These are phyloP conservation scores for Corniculantispora saksenae DNA, from an alignment of 2,329 filamentous ascomycete species.

Conservation along the genomic window DNA sequence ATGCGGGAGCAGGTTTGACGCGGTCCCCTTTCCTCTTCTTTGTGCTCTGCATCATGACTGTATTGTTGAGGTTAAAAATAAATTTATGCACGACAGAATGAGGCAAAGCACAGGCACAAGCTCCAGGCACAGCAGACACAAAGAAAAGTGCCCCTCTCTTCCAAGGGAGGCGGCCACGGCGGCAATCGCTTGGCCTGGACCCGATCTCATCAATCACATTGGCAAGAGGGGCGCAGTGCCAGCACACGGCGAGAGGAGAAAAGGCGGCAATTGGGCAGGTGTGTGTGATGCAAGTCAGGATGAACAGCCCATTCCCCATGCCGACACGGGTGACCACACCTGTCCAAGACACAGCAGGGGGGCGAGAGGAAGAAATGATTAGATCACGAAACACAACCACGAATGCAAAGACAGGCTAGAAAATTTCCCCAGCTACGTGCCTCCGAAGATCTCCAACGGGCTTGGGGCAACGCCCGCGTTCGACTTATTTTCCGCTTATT, in stretches of 20 bases:
- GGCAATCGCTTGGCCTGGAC: slow-evolving; percentile 12
- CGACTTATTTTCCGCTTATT: neutral
- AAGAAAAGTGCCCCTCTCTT: slow-evolving; percentile 3
- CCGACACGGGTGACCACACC: neutral
- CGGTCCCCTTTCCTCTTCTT: neutral
- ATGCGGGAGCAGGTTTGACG: neutral
- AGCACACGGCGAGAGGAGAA: neutral
- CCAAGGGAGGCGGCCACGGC: slow-evolving; percentile 1
- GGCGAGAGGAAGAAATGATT: slow-evolving; percentile 10
- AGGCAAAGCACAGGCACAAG: slow-evolving; percentile 1
- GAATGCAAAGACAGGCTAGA: neutral
- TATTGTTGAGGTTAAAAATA: slow-evolving; percentile 18
- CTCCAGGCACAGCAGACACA: slow-evolving; percentile 5
- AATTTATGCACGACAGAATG: slow-evolving; percentile 14
- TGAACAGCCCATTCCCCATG: slow-evolving; percentile 6
- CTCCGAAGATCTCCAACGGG: neutral
- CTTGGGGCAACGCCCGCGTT: neutral
- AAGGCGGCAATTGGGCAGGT: neutral
- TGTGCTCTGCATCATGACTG: slow-evolving; percentile 7
- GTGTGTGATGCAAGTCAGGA: slow-evolving; percentile 14
- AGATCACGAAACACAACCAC: slow-evolving; percentile 5
- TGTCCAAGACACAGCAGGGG: slow-evolving; percentile 10
- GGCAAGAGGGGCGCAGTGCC: neutral
- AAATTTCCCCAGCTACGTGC: neutral
- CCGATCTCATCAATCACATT: slow-evolving; percentile 15